Base-by-base conservation (phyloP, 2,329 filamentous ascomycete genomes). In the Penicillium sp. region DNA sequence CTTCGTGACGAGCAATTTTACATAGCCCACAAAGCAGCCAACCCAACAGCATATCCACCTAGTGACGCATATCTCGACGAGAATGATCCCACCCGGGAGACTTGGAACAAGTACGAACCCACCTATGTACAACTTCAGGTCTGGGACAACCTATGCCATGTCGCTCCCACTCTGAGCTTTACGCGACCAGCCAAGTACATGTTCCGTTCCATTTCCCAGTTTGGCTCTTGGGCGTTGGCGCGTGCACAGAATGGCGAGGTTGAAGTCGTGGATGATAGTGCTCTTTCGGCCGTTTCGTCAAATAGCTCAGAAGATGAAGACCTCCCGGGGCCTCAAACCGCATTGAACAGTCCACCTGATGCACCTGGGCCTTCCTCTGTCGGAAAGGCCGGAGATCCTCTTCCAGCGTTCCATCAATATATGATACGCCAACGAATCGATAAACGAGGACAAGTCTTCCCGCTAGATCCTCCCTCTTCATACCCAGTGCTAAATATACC, bases 181-280 rank as follows among this genome's bases (percentile, higher is more conserved):
- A 97, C 93, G 0, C 84, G 88, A n/a, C 94, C 94, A 0, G 94
- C 93, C 45, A 97, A 97, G 72, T 90, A 89, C 76, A 97, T 97
- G 92, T 97, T 91, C 72, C 85, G 93, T 47, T 90, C 91, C 1
- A 86, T 97, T 51, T 90, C 94, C 0, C 93, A 97, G 65, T 97
- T 99, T 68, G 89, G 92, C 2, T 91, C 92, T 0, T 97, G 92
- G 92, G 89, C 89, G 0, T 81, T 97, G 23, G 91, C 92, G 0
- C 82, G 88, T 62, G 91, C 92, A 0, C 92, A 97, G 69, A 83
- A 91, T 58, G 84, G 83, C 1, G 84, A 85, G 1, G 92, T 96
- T 53, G 89, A 94, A 19, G 93, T 96, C 36, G 73, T 88, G 36
- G 88, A 92, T 59, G 90, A 95, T 58, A 89, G 92, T 62, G 80